Percentiles rank a stretch among this genome's conserved stretches.
phyloP scores from a whole-genome alignment of 441 rosid genomes.

The Flueggea neowawraea region DNA sequence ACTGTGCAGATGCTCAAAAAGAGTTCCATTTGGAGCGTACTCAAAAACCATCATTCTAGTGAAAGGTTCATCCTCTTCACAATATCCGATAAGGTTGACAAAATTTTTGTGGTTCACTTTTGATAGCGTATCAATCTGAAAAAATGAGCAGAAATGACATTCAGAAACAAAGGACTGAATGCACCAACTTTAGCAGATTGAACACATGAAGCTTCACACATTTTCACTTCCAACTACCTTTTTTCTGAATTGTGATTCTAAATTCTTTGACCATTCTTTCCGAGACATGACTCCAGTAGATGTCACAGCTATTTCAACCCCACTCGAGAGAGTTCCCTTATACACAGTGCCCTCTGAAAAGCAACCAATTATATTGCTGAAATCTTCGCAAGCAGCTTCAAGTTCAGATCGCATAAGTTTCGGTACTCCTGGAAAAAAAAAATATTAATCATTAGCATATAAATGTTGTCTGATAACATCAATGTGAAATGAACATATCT shows the following conservation, averaged over 20 bases:
- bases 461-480: too few species aligned
- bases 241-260: slow-evolving; percentile 65
- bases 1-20: slow-evolving; percentile 94
- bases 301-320: slow-evolving; percentile 87
- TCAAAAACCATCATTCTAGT: slow-evolving; percentile 93
- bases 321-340: slow-evolving; percentile 91
- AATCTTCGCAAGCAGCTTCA: slow-evolving; percentile 95
- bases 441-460: too few species aligned
- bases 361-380: slow-evolving; percentile 87
- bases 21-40: slow-evolving; percentile 94
- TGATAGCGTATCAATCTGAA: slow-evolving; percentile 76
- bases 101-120: slow-evolving; percentile 93
- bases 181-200: background rate
- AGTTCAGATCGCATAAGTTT: slow-evolving; percentile 83
- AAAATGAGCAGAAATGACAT: slow-evolving; percentile 1
- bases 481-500: too few species aligned
- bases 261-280: slow-evolving; percentile 59
- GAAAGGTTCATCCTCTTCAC: slow-evolving; percentile 86
- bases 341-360: slow-evolving; percentile 70
- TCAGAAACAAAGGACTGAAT: background rate
- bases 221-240: slow-evolving; percentile 46
- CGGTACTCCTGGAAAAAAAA: slow-evolving; percentile 60
- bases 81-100: slow-evolving; percentile 79
- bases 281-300: slow-evolving; percentile 46
- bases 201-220: slow-evolving; percentile 3